A percentile compares a stretch with the other conserved stretches of the same genome.
Evolutionary conservation across 768 basidiomycete species (phyloP).

Genomic region (Calocybe cyanea): DNA sequence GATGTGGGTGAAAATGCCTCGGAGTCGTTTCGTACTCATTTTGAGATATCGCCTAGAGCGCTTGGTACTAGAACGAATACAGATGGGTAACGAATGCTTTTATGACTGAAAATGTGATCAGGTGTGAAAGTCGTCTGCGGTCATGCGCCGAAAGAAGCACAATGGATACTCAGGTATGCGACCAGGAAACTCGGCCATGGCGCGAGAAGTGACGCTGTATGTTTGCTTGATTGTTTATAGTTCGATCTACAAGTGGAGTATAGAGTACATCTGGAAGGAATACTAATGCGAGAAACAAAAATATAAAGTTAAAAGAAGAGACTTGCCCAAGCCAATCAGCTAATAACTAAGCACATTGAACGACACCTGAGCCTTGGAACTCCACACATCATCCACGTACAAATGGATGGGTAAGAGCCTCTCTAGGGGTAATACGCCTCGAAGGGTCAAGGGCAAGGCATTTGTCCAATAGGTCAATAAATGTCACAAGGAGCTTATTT

Average conservation of each 20-base stretch:
- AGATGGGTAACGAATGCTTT: no score
- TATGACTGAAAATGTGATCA: not conserved
- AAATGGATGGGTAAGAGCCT: constrained; percentile 86
- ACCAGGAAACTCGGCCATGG: not conserved
- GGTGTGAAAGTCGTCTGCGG: not conserved
- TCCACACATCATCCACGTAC: constrained; percentile 43
- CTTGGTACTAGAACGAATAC: no score
- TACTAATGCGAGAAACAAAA: constrained; percentile 6
- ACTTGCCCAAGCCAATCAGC: not conserved
- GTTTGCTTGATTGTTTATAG: not conserved
- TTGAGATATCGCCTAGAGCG: not conserved
- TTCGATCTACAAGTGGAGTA: not conserved
- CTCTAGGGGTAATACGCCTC: constrained; percentile 84
- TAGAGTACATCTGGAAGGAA: constrained; percentile 9
- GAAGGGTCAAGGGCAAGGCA: constrained; percentile 85
- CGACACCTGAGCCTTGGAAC: not conserved
- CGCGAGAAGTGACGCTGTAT: not conserved
- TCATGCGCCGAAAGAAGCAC: not conserved
- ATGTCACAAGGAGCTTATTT: constrained; percentile 68
- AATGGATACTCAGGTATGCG: not conserved
- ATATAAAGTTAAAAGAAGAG: not conserved
- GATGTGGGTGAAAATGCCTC: constrained; percentile 26
- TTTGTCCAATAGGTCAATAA: constrained; percentile 90
- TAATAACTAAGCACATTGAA: not conserved
- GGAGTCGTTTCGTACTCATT: constrained; percentile 30